A percentile compares a stretch with the other conserved stretches of the same genome.
phyloP scores from a whole-genome alignment of 192 early-diverging fungal genomes.

The Jimgerdemannia lactiflua region DNA sequence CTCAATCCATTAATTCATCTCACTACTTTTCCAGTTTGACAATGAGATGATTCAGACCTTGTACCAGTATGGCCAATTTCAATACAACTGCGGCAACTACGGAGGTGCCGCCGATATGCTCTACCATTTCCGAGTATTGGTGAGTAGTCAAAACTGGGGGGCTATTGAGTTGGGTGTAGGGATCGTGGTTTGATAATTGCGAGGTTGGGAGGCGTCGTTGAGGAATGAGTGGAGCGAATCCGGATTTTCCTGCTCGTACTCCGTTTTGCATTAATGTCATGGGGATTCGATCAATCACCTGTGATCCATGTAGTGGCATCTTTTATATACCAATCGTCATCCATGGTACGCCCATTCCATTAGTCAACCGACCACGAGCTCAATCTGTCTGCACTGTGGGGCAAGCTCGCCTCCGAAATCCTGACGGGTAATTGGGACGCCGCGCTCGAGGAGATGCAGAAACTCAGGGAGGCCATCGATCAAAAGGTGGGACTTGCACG shows the following conservation, averaged over 20 bases:
- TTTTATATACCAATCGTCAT: not conserved
- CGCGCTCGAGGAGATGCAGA: conserved; percentile 86
- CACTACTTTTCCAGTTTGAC: conserved; percentile 57
- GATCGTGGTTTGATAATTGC: not conserved
- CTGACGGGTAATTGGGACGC: conserved; percentile 92
- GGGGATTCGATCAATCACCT: conserved; percentile 3
- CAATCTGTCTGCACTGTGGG: conserved; percentile 90
- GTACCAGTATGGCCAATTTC: conserved; percentile 87
- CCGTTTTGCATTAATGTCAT: too few species aligned
- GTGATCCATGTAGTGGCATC: not conserved
- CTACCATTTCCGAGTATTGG: conserved; percentile 93
- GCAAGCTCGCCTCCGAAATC: conserved; percentile 95
- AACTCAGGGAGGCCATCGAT: conserved; percentile 87
- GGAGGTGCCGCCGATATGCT: conserved; percentile 89
- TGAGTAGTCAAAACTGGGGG: conserved; percentile 22
- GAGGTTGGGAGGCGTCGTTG: not conserved
- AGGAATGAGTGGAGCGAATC: not conserved
- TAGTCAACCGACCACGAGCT: conserved; percentile 86
- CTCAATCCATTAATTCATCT: conserved; percentile 1
- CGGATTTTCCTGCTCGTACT: too few species aligned
- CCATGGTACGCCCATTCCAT: conserved; percentile 2
- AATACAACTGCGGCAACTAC: conserved; percentile 94
- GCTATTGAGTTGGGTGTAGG: not conserved
- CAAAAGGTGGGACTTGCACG: conserved; percentile 48
- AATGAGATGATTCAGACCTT: conserved; percentile 84